Evolutionary conservation across 352 stramenopile species (phyloP).

Genomic region (Halophytophthora batemanensis): DNA sequence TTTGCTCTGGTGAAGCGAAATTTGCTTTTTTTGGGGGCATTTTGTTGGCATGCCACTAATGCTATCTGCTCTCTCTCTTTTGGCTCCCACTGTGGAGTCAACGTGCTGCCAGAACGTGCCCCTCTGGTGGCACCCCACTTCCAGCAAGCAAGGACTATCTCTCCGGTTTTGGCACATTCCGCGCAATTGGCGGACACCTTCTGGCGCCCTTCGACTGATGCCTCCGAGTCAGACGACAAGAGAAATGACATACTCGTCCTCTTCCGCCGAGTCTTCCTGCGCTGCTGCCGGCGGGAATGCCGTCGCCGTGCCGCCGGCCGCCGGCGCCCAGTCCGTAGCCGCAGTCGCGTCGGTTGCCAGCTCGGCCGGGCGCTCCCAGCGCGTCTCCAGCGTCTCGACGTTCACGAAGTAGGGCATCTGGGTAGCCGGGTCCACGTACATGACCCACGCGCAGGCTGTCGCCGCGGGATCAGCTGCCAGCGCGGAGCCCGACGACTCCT

Average conservation of each 20-base stretch:
- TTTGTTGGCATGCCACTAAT: too few relatives aligned
- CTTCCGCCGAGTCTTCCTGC: constrained; percentile 10
- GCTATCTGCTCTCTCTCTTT: too few relatives aligned
- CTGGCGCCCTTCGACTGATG: too few relatives aligned
- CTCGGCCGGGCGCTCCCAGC: constrained; percentile 41
- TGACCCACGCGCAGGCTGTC: constrained; percentile 25
- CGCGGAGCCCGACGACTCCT: constrained; percentile 4
- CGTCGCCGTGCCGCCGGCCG: background rate
- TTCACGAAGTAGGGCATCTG: constrained; percentile 57
- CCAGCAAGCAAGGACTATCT: too few relatives aligned
- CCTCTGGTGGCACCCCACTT: too few relatives aligned
- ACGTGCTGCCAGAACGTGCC: too few relatives aligned
- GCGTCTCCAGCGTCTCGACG: constrained; percentile 38
- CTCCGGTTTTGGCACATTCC: too few relatives aligned
- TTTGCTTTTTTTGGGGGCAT: too few relatives aligned
- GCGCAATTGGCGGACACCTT: too few relatives aligned
- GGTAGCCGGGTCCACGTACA: constrained; percentile 44
- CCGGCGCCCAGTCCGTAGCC: background rate
- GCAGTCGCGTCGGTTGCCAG: constrained; percentile 3
- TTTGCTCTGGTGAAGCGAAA: too few relatives aligned
- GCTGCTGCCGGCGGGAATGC: background rate
- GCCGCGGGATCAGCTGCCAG: constrained; percentile 6
- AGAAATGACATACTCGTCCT: constrained; percentile 48
- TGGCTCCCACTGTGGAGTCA: too few relatives aligned
- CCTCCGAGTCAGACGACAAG: constrained; percentile 17